These are phyloP conservation scores for Malassezia nana DNA, from an alignment of 1,284 basidiomycete species.

Conservation along the genomic window DNA sequence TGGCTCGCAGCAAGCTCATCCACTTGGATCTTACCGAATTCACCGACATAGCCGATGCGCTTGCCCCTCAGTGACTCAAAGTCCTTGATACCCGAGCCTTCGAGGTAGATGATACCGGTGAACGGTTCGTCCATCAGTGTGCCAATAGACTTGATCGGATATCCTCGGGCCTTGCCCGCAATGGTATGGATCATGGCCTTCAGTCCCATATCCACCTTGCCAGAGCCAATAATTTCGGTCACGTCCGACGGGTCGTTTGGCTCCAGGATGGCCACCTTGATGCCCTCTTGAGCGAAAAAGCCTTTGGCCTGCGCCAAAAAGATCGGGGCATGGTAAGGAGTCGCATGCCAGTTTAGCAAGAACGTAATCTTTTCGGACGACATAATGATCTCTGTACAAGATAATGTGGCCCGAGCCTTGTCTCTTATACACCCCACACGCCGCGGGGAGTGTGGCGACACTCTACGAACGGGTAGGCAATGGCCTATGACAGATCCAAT, in stretches of 20 bases:
- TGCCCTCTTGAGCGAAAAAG: conserved; percentile 44
- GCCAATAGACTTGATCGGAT: conserved; percentile 48
- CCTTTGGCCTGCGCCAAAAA: conserved; percentile 48
- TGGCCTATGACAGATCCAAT: no score
- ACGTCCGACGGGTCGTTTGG: conserved; percentile 46
- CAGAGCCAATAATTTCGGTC: conserved; percentile 47
- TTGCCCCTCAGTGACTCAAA: conserved; percentile 49
- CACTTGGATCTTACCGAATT: conserved; percentile 50
- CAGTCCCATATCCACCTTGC: conserved; percentile 48
- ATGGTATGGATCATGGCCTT: conserved; percentile 50
- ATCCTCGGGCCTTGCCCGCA: conserved; percentile 48
- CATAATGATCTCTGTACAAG: no score
- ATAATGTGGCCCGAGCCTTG: no score
- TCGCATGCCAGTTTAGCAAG: conserved; percentile 41
- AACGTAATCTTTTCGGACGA: conserved; percentile 34
- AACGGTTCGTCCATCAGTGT: conserved; percentile 50
- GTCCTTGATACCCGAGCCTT: conserved; percentile 48
- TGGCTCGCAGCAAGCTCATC: conserved; percentile 29
- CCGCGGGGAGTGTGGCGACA: no score
- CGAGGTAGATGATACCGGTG: conserved; percentile 50
- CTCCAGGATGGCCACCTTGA: conserved; percentile 50
- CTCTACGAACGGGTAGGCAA: no score
- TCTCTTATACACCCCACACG: no score
- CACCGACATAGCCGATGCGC: conserved; percentile 51
- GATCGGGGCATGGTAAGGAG: conserved; percentile 49